These are phyloP conservation scores for Naganishia kalamii DNA, from an alignment of 768 basidiomycete species.

Conservation along the genomic window DNA sequence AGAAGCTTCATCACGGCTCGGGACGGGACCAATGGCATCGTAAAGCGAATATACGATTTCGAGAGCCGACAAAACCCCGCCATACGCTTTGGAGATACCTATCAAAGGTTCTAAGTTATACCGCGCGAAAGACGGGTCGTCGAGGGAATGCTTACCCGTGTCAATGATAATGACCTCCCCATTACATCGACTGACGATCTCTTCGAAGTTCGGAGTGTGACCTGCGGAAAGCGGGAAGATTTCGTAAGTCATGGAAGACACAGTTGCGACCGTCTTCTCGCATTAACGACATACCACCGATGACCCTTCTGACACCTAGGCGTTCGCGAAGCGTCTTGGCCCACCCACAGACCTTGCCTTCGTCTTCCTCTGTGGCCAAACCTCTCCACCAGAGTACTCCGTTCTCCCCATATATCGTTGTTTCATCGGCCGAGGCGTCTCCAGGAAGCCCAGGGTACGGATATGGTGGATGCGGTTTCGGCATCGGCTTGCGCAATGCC, in stretches of 20 bases:
- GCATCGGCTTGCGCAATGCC: slow-evolving; percentile 64
- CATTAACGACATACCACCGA: slow-evolving; percentile 46
- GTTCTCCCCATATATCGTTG: slow-evolving; percentile 62
- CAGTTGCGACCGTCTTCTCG: too few relatives aligned
- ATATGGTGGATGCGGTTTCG: slow-evolving; percentile 71
- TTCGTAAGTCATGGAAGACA: background rate
- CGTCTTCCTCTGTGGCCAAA: slow-evolving; percentile 72
- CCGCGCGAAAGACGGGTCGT: background rate
- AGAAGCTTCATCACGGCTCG: background rate
- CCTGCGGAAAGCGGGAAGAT: slow-evolving; percentile 47
- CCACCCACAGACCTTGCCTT: slow-evolving; percentile 58
- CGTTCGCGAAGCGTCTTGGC: slow-evolving; percentile 65
- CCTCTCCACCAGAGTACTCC: slow-evolving; percentile 95
- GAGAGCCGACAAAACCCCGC: slow-evolving; percentile 81
- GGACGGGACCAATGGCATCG: slow-evolving; percentile 45
- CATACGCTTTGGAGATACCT: slow-evolving; percentile 95
- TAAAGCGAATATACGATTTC: slow-evolving; percentile 77
- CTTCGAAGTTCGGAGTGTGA: slow-evolving; percentile 87
- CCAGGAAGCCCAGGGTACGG: slow-evolving; percentile 59
- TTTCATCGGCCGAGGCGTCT: slow-evolving; percentile 62
- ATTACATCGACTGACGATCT: slow-evolving; percentile 75
- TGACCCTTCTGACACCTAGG: slow-evolving; percentile 77
- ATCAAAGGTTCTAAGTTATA: slow-evolving; percentile 16
- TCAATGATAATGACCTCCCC: slow-evolving; percentile 96
- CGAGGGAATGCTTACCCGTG: slow-evolving; percentile 56